Percentiles rank a stretch among this genome's conserved stretches.
Evolutionary conservation across 805 yeast genomes (phyloP).

Genomic region (Candida sonorensis): DNA sequence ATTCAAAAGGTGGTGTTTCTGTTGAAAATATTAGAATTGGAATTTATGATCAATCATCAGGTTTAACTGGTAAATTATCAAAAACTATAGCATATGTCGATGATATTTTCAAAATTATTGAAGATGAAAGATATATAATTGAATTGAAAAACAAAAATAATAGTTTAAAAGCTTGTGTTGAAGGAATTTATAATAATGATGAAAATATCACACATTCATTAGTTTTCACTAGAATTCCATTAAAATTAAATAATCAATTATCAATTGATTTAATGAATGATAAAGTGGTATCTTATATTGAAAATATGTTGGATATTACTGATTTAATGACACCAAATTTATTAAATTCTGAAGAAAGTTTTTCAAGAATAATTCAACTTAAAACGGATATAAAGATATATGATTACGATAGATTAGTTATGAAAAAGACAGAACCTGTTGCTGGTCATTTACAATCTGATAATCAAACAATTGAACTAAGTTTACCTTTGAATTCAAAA

Average conservation of each 20-base stretch:
- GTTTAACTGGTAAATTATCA: conserved; percentile 4
- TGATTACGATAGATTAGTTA: conserved; percentile 14
- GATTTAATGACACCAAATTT: conserved; percentile 9
- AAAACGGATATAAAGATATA: conserved; percentile 22
- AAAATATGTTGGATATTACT: conserved; percentile 17
- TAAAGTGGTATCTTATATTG: conserved; percentile 23
- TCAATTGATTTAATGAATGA: conserved; percentile 20
- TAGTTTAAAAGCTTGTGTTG: conserved; percentile 16
- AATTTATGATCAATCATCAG: conserved; percentile 3
- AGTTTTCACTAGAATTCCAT: conserved; percentile 21
- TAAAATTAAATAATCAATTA: conserved; percentile 9
- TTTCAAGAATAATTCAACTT: conserved; percentile 22
- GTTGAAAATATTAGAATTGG: conserved; percentile 14
- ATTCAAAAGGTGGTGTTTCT: conserved; percentile 8
- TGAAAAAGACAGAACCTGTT: conserved; percentile 23
- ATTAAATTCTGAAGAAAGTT: conserved; percentile 10
- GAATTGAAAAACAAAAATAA: conserved; percentile 13
- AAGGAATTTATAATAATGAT: conserved; percentile 15
- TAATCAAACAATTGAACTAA: conserved; percentile 15
- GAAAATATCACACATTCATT: conserved; percentile 17
- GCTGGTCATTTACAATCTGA: conserved; percentile 21
- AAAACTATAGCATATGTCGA: conserved; percentile 15
- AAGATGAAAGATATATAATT: conserved; percentile 19
- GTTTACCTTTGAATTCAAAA: conserved; percentile 26
- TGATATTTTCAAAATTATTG: conserved; percentile 15